phyloP scores from a whole-genome alignment of 1,284 basidiomycete genomes.

The Anthracocystis setariae region DNA sequence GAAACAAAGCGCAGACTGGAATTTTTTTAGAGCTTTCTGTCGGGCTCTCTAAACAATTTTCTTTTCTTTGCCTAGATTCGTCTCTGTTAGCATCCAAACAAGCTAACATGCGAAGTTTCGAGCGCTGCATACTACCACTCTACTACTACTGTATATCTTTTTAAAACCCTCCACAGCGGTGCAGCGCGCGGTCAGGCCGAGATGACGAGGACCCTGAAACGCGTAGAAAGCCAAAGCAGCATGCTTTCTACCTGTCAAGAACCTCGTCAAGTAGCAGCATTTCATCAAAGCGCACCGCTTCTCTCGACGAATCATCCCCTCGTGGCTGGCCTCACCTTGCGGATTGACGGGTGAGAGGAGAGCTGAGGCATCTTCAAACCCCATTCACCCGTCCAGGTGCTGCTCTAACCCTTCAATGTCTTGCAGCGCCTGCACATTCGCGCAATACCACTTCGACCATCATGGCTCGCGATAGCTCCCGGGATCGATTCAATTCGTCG shows the following conservation, averaged over 20 bases:
- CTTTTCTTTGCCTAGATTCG: background rate
- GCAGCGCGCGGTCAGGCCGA: too few species aligned
- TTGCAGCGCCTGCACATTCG: too few species aligned
- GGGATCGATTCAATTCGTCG: background rate
- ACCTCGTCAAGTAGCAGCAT: conserved; percentile 9
- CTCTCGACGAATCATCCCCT: background rate
- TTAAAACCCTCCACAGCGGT: too few species aligned
- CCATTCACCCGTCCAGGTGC: too few species aligned
- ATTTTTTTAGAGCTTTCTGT: conserved; percentile 4
- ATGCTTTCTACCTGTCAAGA: conserved; percentile 3
- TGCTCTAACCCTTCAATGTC: too few species aligned
- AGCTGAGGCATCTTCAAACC: too few species aligned
- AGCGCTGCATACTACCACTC: too few species aligned
- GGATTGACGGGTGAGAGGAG: background rate
- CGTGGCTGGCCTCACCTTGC: background rate
- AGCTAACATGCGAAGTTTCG: conserved; percentile 1
- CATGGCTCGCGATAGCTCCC: conserved; percentile 5
- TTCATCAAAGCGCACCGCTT: background rate
- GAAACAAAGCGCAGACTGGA: background rate
- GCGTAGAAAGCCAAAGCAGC: background rate
- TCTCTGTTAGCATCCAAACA: background rate
- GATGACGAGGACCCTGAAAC: conserved; percentile 8
- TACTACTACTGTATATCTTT: conserved; percentile 1
- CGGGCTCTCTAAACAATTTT: too few species aligned
- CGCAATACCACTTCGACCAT: too few species aligned